A percentile compares a stretch with the other conserved stretches of the same genome.
These are phyloP conservation scores for Corchorus capsularis DNA, from an alignment of 345 rosid genomes.

Conservation along the genomic window DNA sequence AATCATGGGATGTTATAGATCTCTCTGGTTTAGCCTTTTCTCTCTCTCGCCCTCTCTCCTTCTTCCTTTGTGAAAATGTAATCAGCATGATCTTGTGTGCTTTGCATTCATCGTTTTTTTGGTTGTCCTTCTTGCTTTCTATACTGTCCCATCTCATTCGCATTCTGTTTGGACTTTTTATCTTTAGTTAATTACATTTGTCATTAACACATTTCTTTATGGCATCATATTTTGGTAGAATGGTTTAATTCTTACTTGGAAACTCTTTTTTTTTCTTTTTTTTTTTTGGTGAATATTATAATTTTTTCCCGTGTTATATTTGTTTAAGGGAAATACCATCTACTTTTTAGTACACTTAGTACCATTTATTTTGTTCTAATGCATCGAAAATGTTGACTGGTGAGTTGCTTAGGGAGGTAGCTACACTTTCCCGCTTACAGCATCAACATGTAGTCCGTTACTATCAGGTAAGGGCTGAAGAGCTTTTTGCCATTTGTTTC, in stretches of 20 bases:
- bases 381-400: conserved; percentile 24
- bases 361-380: conserved; percentile 6
- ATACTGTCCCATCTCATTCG: conserved; percentile 4
- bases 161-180: background rate
- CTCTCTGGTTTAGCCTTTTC: background rate
- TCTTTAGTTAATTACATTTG: background rate
- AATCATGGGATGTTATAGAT: background rate
- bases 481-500: conserved; percentile 17
- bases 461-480: conserved; percentile 65
- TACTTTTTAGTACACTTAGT: background rate
- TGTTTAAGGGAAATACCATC: background rate
- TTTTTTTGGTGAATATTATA: background rate
- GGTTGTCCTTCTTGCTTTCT: background rate
- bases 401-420: conserved; percentile 82
- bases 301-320: conserved; percentile 10
- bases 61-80: conserved; percentile 7
- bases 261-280: background rate
- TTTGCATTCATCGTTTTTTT: background rate
- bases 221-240: background rate
- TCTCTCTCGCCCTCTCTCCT: background rate
- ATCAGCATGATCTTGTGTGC: conserved; percentile 4
- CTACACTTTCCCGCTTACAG: conserved; percentile 94
- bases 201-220: conserved; percentile 4
- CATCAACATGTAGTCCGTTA: conserved; percentile 99
- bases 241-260: background rate